A percentile compares a stretch with the other conserved stretches of the same genome.
phyloP scores from a whole-genome alignment of 2,329 filamentous ascomycete species.

The Xylaria digitata region DNA sequence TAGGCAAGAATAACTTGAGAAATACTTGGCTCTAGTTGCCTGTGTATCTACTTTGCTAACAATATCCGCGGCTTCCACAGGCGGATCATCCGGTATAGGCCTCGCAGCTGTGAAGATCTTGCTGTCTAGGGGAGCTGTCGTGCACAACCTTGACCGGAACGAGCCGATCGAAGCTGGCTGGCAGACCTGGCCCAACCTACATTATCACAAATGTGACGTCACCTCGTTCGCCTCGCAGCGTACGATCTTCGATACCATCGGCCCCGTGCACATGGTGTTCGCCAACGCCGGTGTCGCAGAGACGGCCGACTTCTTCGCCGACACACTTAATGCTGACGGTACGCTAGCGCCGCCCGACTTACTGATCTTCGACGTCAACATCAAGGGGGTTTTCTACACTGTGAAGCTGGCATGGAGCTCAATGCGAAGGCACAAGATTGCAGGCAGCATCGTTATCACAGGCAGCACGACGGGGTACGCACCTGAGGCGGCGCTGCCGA shows the following conservation, averaged over 20 bases:
- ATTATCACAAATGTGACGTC: too few species aligned
- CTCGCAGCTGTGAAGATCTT: conserved; percentile 49
- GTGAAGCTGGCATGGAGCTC: conserved; percentile 48
- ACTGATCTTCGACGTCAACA: conserved; percentile 51
- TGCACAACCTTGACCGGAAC: conserved; percentile 48
- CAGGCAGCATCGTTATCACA: conserved; percentile 54
- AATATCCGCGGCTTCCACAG: conserved; percentile 25
- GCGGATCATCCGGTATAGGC: conserved; percentile 51
- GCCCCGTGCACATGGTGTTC: too few species aligned
- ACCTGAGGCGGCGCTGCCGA: conserved; percentile 52
- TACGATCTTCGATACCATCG: too few species aligned
- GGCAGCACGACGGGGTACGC: conserved; percentile 52
- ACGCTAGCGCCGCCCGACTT: conserved; percentile 44
- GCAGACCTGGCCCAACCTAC: conserved; percentile 45
- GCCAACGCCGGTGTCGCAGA: neutral
- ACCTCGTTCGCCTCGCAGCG: too few species aligned
- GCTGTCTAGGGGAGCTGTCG: conserved; percentile 44
- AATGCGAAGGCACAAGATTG: conserved; percentile 40
- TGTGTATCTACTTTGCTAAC: neutral
- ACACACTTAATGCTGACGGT: conserved; percentile 46
- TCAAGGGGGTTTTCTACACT: conserved; percentile 48
- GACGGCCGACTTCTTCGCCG: conserved; percentile 46
- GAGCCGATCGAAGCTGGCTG: conserved; percentile 22
- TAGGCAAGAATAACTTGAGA: neutral
- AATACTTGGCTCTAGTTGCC: neutral